A percentile compares a stretch with the other conserved stretches of the same genome.
Conservation (phyloP, 192 early-diverging fungal genomes). For the Podila epigama region DNA sequence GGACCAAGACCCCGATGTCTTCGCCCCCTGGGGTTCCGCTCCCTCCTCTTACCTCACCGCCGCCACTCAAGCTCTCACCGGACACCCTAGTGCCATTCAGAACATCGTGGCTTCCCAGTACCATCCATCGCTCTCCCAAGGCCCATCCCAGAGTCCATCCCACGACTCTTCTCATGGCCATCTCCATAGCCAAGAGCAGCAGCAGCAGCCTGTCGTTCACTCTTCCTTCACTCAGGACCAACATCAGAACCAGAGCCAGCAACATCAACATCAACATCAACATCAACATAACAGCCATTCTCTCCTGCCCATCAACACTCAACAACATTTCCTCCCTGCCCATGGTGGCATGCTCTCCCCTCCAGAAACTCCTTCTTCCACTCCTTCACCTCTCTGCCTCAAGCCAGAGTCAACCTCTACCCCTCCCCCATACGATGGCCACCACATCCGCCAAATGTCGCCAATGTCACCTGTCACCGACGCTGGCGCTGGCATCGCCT, state of each 20-base stretch:
- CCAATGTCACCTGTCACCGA: slow-evolving; percentile 12
- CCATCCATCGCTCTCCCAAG: neutral
- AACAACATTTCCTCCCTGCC: neutral
- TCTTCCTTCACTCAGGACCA: too few relatives aligned
- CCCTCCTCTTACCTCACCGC: slow-evolving; percentile 24
- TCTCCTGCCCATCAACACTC: neutral
- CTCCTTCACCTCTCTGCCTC: slow-evolving; percentile 9
- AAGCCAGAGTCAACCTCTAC: neutral
- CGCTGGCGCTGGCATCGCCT: neutral
- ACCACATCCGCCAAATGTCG: neutral
- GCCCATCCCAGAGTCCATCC: neutral
- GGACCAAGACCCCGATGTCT: slow-evolving; percentile 19
- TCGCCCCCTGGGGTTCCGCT: slow-evolving; percentile 8
- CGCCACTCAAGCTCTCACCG: slow-evolving; percentile 18
- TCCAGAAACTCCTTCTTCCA: slow-evolving; percentile 30
- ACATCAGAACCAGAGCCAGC: neutral
- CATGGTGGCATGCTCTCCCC: slow-evolving; percentile 23
- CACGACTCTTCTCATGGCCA: neutral
- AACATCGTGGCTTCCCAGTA: slow-evolving; percentile 7
- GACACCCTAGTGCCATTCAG: slow-evolving; percentile 4
- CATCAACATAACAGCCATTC: neutral
- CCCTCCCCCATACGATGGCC: neutral
- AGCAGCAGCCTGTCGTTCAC: too few relatives aligned
- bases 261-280: neutral
- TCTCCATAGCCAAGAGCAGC: neutral